A percentile compares a stretch with the other conserved stretches of the same genome.
Conservation (phyloP, 108 stramenopile species). For the Skeletonema grethae region DNA sequence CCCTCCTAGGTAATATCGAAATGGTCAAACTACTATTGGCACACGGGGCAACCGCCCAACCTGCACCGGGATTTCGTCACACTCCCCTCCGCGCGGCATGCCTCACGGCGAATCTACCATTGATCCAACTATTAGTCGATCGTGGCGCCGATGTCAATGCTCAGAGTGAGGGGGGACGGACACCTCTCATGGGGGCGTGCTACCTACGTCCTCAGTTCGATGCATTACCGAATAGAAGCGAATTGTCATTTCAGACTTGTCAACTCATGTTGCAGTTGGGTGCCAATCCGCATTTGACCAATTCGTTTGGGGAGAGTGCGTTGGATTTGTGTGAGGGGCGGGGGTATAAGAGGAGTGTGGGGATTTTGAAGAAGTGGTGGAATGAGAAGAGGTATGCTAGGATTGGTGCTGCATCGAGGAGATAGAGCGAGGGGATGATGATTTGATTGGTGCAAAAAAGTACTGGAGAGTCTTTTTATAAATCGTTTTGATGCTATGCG, state of each 20-base stretch:
- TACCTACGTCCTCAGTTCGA: slow-evolving; percentile 43
- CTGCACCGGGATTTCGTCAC: slow-evolving; percentile 37
- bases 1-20: slow-evolving; percentile 34
- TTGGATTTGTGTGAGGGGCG: slow-evolving; percentile 47
- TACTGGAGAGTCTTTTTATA: too few species aligned
- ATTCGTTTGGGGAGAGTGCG: slow-evolving; percentile 53
- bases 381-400: neutral
- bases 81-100: slow-evolving; percentile 48
- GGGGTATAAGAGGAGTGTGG: slow-evolving; percentile 33
- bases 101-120: slow-evolving; percentile 38
- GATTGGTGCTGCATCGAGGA: neutral
- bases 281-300: slow-evolving; percentile 26
- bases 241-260: slow-evolving; percentile 35
- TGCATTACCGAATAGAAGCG: slow-evolving; percentile 1
- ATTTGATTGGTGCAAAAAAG: too few species aligned
- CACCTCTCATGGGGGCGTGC: slow-evolving; percentile 56
- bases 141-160: slow-evolving; percentile 50
- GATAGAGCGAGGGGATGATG: too few species aligned
- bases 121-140: slow-evolving; percentile 32
- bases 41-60: slow-evolving; percentile 40
- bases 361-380: neutral
- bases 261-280: slow-evolving; percentile 21
- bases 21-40: slow-evolving; percentile 33
- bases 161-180: slow-evolving; percentile 35
- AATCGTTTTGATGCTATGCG: too few species aligned